Base-by-base conservation (phyloP, 208 protist species). In the Zelonia costaricensis region DNA sequence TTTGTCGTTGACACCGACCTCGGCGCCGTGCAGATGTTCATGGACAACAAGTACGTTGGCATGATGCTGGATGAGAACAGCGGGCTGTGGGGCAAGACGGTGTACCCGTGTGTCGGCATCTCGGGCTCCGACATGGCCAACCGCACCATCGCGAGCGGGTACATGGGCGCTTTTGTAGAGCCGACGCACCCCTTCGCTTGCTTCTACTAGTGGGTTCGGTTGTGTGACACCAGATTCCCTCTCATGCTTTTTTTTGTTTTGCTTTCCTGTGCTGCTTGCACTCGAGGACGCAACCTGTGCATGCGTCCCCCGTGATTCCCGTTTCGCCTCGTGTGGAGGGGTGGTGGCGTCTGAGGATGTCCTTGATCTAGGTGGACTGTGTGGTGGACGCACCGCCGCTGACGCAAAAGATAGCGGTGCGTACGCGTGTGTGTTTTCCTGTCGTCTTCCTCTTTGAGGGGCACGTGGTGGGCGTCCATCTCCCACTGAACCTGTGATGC, bases 1-100 rank as follows among this genome's bases (percentile, higher is more conserved):
- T 96, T 93, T 59, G 69, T 94, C 35, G 82, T 93, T n/a, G 80
- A 96, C 70, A 96, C 83, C 16, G 56, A 94, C 56, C 62, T 67
- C 16, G 91, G 91, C 23, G 67, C 81, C 7, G 82, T 94, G 49
- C 84, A 92, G 65, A 64, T 96, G 18, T 96, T 87, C 53, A 76
- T 93, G 20, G 79, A 93, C 61, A 67, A 72, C 55, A 73, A 82
- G 52, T 96, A 93, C 63, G 71, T 70, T 10, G 91, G 91, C 28
- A 55, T 92, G 47, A 66, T 92, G 33, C 80, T 92, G 47, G 84
- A 92, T 27, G 55, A 42, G 35, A 46, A 47, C 27, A 53, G 68
- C 22, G 74, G 64, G 1, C 49, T 96, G 22, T 84, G 81, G 52
- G 86, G 86, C 22, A 80, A 82, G 52, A 84, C 74, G 2, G 61